Conservation (phyloP, 2,329 filamentous ascomycete species). For the Beauveria pseudobassiana region DNA sequence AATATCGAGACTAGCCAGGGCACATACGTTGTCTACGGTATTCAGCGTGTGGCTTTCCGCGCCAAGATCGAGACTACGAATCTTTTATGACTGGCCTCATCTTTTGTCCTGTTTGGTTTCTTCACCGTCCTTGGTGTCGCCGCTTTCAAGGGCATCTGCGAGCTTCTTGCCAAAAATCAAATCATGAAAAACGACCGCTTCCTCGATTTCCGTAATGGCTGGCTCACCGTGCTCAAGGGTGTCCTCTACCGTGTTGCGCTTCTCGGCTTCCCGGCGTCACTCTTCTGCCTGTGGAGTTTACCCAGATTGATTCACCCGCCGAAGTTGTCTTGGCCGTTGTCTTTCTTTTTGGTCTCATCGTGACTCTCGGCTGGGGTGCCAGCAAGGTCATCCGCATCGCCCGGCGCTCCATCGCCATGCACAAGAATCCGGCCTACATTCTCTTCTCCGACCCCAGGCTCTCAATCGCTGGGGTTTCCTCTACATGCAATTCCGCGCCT, state of each 20-base stretch:
- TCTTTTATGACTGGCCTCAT: conserved; percentile 86
- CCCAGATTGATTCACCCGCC: conserved; percentile 73
- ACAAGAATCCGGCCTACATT: conserved; percentile 95
- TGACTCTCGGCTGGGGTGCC: conserved; percentile 76
- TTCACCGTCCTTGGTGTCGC: conserved; percentile 66
- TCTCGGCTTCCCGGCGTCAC: conserved; percentile 86
- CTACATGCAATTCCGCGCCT: conserved; percentile 93
- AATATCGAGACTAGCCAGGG: conserved; percentile 48
- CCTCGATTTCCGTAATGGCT: conserved; percentile 87
- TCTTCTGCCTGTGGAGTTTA: conserved; percentile 87
- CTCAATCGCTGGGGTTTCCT: conserved; percentile 98
- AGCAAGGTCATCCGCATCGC: conserved; percentile 87
- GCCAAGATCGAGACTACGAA: conserved; percentile 83
- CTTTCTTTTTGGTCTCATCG: conserved; percentile 74
- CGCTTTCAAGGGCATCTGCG: conserved; percentile 74
- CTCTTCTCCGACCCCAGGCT: conserved; percentile 88
- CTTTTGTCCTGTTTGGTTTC: conserved; percentile 78
- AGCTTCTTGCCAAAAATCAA: conserved; percentile 64
- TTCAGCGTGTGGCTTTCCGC: conserved; percentile 82
- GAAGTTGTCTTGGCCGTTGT: conserved; percentile 82
- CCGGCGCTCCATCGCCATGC: conserved; percentile 79
- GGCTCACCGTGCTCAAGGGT: conserved; percentile 87
- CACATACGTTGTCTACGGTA: conserved; percentile 64
- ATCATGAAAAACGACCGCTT: conserved; percentile 84
- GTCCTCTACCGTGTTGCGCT: conserved; percentile 87